Conservation (phyloP, 23 red algal genomes). For the Pyropia yezoensis region DNA sequence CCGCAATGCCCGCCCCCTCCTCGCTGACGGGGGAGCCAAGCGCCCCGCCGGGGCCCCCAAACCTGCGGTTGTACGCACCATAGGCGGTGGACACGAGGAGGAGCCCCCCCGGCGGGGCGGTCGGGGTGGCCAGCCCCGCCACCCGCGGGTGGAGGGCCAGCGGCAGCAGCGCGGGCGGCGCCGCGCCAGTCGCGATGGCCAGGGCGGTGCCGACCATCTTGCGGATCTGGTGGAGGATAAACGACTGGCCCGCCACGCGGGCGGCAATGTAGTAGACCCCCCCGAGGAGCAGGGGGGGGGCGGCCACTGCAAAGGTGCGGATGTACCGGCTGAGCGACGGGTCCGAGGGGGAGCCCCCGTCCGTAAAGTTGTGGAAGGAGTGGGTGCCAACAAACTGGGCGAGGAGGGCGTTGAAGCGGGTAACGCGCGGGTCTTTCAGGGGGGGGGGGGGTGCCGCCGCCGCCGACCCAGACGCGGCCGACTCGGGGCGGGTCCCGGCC, state of each 20-base stretch:
- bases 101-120: too few relatives aligned
- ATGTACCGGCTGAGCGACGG: slow-evolving; percentile 28
- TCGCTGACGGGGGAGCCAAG: too few relatives aligned
- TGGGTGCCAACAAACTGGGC: slow-evolving; percentile 62
- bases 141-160: too few relatives aligned
- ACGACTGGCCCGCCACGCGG: slow-evolving; percentile 76
- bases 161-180: slow-evolving; percentile 6
- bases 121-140: too few relatives aligned
- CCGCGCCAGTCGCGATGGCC: slow-evolving; percentile 7
- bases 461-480: too few relatives aligned
- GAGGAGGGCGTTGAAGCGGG: slow-evolving; percentile 32
- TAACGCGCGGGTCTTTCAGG: too few relatives aligned
- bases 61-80: too few relatives aligned
- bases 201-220: slow-evolving; percentile 80
- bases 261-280: slow-evolving; percentile 7
- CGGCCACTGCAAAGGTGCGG: slow-evolving; percentile 8
- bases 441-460: too few relatives aligned
- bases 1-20: too few relatives aligned
- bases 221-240: slow-evolving; percentile 97
- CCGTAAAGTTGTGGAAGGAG: slow-evolving; percentile 66
- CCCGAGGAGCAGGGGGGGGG: slow-evolving; percentile 1
- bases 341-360: slow-evolving; percentile 21
- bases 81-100: too few relatives aligned
- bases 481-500: too few relatives aligned
- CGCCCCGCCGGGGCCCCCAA: too few relatives aligned